Evolutionary conservation across 768 basidiomycete genomes (phyloP), one percentile per base, ranked within the genome.

Genomic region (Amylocystis lapponica): DNA sequence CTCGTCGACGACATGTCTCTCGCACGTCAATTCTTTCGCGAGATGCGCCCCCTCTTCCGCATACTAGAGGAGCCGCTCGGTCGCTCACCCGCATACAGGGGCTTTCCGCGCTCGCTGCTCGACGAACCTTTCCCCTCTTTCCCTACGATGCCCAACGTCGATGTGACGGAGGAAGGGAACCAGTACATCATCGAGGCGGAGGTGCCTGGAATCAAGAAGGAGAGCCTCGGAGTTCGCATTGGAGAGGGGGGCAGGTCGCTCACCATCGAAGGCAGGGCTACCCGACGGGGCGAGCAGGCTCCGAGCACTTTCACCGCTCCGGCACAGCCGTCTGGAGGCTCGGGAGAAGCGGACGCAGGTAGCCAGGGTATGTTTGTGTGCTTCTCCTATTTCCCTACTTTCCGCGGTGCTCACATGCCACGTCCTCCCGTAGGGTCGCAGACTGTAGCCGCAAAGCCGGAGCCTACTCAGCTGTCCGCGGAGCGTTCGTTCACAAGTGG

Each of bases 131-230:
- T 80, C 58, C 69, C 74, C 55, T 50, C 53, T 26, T 48, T 61
- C 9, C 60, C 61, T 14, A 36, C 25, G 26, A 36, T 50, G 17
- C 83, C 85, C 13, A 75, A 80, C 0, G 68, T 89, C 5, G 86
- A 90, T 49, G 60, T 89, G 7, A 68, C 71, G 3, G 86, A 90
- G 50, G 73, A 80, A 45, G 77, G 72, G 1, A 69, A 79, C 58
- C 66, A 70, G 30, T 88, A 83, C 51, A 48, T 86, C 39, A 66
- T 90, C 31, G 82, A 88, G 54, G 84, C 85, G 2, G 87, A 90
- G 54, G 55, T 90, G 21, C 87, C 86, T 17, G 86, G 86, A 1
- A 78, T 89, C 21, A 80, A 77, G 59, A 86, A 81, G 66, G 85
- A 88, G 52, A 79, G 87, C 53, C 57, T 88, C 8, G 74, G 85